Base-by-base conservation (phyloP, 2,329 filamentous ascomycete species). In the Sporothrix protearum region DNA sequence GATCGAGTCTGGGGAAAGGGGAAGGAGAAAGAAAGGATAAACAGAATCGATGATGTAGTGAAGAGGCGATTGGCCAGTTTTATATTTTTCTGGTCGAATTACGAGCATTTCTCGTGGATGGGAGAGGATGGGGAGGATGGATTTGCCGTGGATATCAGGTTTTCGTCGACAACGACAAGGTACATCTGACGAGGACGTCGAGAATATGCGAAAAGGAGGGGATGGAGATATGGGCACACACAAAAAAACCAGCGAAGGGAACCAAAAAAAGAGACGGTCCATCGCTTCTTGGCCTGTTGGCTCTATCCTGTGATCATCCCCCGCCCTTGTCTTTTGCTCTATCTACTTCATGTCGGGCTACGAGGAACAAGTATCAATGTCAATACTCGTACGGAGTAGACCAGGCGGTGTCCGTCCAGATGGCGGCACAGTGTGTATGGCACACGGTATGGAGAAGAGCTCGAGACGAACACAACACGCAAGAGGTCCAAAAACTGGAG, bases 1-100 rank as follows among this genome's bases (percentile, higher is more conserved):
- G 63, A 66, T 66, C 63, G 28, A 66, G 42, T 66, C 63, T 49
- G 63, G 63, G 63, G 36, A 64, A 64, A 33, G 42, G 39, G 30
- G 28, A 66, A 33, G 42, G 25, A 45, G 28, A 49, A 47, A 25
- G 49, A 53, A 28, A 49, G 14, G 22, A 49, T 47, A 47, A 28
- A 45, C 39, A 64, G 16, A 66, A 42, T 45, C 36, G 33, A 63
- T 42, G 33, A 64, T 64, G 36, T 28, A 42, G 28, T 33, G 25
- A 47, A 28, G 39, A 33, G 63, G 45, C 14, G 63, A 66, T 66
- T 42, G 25, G 14, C 63, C 42, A 49, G 42, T n/a, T 66, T 66
- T 66, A 64, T 66, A 66, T 49, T 66, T 30, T 49, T n/a, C n/a
- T n/a, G n/a, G n/a, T n/a, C n/a, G n/a, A n/a, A n/a, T n/a, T n/a